These are phyloP conservation scores for Corymbia calophylla DNA, from an alignment of 441 rosid species.

Conservation along the genomic window DNA sequence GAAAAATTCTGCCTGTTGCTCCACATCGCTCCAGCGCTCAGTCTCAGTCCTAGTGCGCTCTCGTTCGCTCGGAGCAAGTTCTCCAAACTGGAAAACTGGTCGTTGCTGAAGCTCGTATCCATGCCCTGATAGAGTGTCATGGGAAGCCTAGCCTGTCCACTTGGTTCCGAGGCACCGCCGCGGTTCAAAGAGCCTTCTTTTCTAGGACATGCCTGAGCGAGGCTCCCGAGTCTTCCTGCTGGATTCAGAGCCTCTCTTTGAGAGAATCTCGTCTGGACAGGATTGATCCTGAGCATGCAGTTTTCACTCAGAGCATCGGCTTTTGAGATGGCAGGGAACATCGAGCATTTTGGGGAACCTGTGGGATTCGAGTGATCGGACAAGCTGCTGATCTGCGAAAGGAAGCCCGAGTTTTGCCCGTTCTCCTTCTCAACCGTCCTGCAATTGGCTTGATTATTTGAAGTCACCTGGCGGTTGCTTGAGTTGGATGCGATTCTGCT, in stretches of 20 bases:
- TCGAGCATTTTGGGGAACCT: slow-evolving; percentile 34
- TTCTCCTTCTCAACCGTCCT: slow-evolving; percentile 14
- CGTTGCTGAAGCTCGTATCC: slow-evolving; percentile 12
- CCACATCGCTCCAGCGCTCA: slow-evolving; percentile 26
- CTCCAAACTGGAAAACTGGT: slow-evolving; percentile 17
- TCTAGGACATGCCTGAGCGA: slow-evolving; percentile 11
- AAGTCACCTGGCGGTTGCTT: neutral
- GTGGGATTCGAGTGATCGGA: slow-evolving; percentile 14
- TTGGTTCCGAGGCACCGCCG: slow-evolving; percentile 4
- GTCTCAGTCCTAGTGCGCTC: slow-evolving; percentile 13
- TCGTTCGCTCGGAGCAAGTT: slow-evolving; percentile 12
- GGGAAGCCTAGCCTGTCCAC: slow-evolving; percentile 25
- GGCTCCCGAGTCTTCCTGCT: slow-evolving; percentile 26
- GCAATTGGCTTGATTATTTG: neutral
- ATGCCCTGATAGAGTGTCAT: slow-evolving; percentile 22
- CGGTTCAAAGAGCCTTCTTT: slow-evolving; percentile 11
- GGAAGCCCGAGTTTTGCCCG: slow-evolving; percentile 17
- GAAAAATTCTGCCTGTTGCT: slow-evolving; percentile 22
- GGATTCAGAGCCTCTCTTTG: slow-evolving; percentile 13
- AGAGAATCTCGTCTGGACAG: slow-evolving; percentile 19
- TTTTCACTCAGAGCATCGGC: slow-evolving; percentile 3
- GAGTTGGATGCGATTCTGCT: neutral
- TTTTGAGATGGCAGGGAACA: slow-evolving; percentile 19
- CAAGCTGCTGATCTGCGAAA: slow-evolving; percentile 15
- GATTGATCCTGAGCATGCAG: slow-evolving; percentile 23